phyloP scores from a whole-genome alignment of 306 rosid genomes.

The Medicago ruthenica region DNA sequence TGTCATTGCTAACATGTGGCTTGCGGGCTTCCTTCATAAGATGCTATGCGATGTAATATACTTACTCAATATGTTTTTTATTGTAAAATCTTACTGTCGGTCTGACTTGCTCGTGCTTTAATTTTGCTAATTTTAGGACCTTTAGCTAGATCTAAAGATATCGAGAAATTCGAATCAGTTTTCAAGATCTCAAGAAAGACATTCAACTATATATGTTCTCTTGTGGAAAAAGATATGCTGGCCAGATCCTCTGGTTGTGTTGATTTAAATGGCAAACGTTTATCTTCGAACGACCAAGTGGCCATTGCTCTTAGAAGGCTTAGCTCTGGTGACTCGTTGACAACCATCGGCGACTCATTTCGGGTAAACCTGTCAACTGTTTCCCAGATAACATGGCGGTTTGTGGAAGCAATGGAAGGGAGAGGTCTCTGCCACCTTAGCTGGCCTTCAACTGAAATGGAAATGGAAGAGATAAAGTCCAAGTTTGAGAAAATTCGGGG shows the following conservation, averaged over 20 bases:
- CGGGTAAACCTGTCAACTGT: constrained; percentile 78
- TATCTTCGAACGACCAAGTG: constrained; percentile 82
- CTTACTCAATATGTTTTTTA: constrained; percentile 4
- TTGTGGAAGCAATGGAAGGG: constrained; percentile 91
- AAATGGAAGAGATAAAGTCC: constrained; percentile 68
- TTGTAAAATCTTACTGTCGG: constrained; percentile 25
- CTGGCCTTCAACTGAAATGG: constrained; percentile 79
- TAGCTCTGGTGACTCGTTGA: constrained; percentile 83
- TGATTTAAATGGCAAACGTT: constrained; percentile 57
- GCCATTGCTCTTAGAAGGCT: constrained; percentile 92
- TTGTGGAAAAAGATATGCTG: constrained; percentile 72
- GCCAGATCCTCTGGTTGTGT: constrained; percentile 60
- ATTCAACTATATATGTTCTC: constrained; percentile 84
- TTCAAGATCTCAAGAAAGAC: constrained; percentile 84
- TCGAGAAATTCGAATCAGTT: constrained; percentile 71
- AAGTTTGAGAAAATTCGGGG: constrained; percentile 72
- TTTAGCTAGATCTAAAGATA: constrained; percentile 55
- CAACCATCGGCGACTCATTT: constrained; percentile 73
- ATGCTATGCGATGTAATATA: not conserved
- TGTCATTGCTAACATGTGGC: constrained; percentile 30
- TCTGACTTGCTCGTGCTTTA: constrained; percentile 26
- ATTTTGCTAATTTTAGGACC: constrained; percentile 63
- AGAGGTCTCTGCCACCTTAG: constrained; percentile 75
- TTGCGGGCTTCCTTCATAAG: not conserved
- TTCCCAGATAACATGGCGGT: constrained; percentile 87